Percentiles rank a stretch among this genome's conserved stretches.
Evolutionary conservation across 2,329 filamentous ascomycete species (phyloP).

Genomic region (Aspergillus alliaceus): DNA sequence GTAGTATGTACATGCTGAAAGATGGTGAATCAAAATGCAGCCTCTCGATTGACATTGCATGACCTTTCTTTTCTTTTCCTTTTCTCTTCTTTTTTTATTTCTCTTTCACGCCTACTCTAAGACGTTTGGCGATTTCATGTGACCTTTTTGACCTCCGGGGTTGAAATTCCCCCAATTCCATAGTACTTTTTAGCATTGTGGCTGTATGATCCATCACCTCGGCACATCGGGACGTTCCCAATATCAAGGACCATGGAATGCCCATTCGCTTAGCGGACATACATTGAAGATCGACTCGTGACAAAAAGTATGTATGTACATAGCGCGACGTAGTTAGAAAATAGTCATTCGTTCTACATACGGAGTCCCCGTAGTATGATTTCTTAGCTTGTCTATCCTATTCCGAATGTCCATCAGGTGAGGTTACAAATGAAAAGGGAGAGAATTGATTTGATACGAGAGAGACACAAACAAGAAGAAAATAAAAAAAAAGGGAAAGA

Average conservation of each 20-base stretch:
- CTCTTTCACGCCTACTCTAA: conserved; percentile 16
- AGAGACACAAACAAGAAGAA: no score
- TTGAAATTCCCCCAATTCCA: background rate
- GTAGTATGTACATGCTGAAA: background rate
- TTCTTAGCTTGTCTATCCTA: no score
- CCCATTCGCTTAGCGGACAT: background rate
- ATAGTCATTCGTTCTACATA: background rate
- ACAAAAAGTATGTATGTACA: no score
- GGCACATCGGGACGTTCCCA: conserved; percentile 3
- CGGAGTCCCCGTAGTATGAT: background rate
- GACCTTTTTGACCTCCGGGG: background rate
- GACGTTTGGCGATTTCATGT: conserved; percentile 2
- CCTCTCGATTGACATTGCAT: conserved; percentile 34
- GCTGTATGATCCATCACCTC: conserved; percentile 11
- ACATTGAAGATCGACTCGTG: background rate
- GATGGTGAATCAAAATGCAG: background rate
- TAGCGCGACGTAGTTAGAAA: background rate
- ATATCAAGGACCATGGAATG: conserved; percentile 5
- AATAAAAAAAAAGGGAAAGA: no score
- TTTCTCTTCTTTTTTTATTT: background rate
- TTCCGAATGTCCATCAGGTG: no score
- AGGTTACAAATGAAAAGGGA: background rate
- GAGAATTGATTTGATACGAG: no score
- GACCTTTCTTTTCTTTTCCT: conserved; percentile 13
- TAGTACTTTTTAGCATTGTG: no score